Base-by-base conservation (phyloP, 129 eudicot species). In the Apium graveolens region DNA sequence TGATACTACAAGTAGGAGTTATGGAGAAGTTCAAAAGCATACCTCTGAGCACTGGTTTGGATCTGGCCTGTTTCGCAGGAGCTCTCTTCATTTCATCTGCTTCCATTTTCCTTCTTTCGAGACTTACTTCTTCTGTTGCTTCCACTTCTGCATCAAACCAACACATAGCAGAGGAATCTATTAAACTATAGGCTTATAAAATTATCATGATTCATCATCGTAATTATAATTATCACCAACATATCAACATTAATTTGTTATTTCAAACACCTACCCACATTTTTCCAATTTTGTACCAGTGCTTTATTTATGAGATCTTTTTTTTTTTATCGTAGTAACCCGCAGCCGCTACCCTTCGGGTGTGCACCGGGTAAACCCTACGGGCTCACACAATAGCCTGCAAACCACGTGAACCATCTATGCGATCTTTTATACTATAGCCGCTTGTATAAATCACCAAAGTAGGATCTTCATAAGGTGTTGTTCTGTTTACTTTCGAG, bases 21-120 rank as follows among this genome's bases (percentile, higher is more conserved):
- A 66, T 92, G 87, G 93, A 90, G 35, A 92, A 92, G 84, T 85
- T 90, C 81, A 88, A 86, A 84, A 88, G 80, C 70, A 73, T 88
- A 75, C 89, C 93, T 24, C 29, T 90, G 80, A 84, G 65, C 73
- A 90, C 83, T 3, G 93, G 89, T 20, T 31, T 80, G 4, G 97
- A 92, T 88, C 89, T 90, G 12, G 97, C 91, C 48, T 92, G 91
- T 74, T 90, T 92, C 44, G 96, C 91, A 7, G 93, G 86, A 57
- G 84, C 88, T 3, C 72, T 92, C 4, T 83, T 92, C 80, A 79
- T 87, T 44, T 88, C 93, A 34, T 90, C 97, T 12, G 91, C 88
- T 75, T 81, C 84, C 63, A 69, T 90, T 75, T 86, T 92, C 79
- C 48, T 92, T 44, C 96, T 92, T 34, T 90, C 96, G 4, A 80